Conservation (phyloP, 192 early-diverging fungal genomes). For the Backusella sp. region DNA sequence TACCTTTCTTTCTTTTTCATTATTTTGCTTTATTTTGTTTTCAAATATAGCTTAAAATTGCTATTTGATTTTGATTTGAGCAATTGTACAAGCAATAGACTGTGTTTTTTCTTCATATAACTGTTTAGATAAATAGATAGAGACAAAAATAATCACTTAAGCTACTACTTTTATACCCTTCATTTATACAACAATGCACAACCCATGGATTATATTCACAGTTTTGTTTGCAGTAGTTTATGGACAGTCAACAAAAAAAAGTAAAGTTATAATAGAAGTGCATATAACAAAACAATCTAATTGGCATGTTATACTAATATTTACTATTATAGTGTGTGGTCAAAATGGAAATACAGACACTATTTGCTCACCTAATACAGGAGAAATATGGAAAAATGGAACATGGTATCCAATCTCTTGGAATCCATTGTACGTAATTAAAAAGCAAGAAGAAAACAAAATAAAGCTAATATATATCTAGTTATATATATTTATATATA, state of each 20-base stretch:
- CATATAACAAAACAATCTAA: background rate
- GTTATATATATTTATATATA: background rate
- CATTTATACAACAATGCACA: background rate
- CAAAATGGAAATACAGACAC: conserved; percentile 17
- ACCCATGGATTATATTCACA: background rate
- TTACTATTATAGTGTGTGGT: conserved; percentile 2
- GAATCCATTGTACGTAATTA: conserved; percentile 13
- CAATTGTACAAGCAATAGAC: background rate
- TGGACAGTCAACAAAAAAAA: conserved; percentile 2
- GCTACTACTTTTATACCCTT: background rate
- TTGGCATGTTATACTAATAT: conserved; percentile 6
- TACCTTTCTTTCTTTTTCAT: background rate
- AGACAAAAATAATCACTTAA: background rate
- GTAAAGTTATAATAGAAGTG: background rate
- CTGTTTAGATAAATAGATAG: background rate
- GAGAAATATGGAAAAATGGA: conserved; percentile 16
- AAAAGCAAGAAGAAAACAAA: background rate
- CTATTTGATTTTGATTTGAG: background rate
- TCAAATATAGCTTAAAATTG: background rate
- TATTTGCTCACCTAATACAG: conserved; percentile 9
- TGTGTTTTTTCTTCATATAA: background rate
- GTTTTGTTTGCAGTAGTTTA: background rate
- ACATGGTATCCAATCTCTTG: conserved; percentile 18
- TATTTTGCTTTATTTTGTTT: background rate
- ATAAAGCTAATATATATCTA: background rate